phyloP scores from a whole-genome alignment of 495 filamentous ascomycete species.

The Xylaria acuta region DNA sequence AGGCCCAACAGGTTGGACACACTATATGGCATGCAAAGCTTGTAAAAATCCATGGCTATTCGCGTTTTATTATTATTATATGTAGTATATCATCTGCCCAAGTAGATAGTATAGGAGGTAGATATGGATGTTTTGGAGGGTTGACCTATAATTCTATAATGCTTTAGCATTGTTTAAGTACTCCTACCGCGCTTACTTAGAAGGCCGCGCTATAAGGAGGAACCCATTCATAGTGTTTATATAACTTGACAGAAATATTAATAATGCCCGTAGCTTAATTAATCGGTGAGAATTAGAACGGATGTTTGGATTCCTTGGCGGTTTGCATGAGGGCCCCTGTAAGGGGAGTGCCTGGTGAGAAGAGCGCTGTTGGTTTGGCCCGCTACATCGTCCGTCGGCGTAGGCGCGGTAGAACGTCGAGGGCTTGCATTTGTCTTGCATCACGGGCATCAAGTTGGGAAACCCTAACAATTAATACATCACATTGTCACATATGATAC shows the following conservation, averaged over 20 bases:
- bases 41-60: neutral
- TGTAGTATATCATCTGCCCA: neutral
- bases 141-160: neutral
- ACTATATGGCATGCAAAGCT: neutral
- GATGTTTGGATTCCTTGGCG: neutral
- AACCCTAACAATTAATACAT: neutral
- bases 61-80: neutral
- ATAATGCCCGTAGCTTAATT: neutral
- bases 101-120: neutral
- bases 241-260: neutral
- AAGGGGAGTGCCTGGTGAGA: neutral
- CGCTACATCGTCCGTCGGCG: too few relatives aligned
- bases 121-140: neutral
- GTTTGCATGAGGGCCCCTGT: neutral
- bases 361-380: too few relatives aligned
- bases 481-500: neutral
- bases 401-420: too few relatives aligned
- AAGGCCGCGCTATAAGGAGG: neutral
- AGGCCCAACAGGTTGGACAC: too few relatives aligned
- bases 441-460: neutral
- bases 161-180: neutral
- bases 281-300: neutral
- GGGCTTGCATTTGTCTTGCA: neutral
- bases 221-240: neutral
- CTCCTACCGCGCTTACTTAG: neutral